Conservation (phyloP, 1,284 basidiomycete species). For the Malassezia dermatis region DNA sequence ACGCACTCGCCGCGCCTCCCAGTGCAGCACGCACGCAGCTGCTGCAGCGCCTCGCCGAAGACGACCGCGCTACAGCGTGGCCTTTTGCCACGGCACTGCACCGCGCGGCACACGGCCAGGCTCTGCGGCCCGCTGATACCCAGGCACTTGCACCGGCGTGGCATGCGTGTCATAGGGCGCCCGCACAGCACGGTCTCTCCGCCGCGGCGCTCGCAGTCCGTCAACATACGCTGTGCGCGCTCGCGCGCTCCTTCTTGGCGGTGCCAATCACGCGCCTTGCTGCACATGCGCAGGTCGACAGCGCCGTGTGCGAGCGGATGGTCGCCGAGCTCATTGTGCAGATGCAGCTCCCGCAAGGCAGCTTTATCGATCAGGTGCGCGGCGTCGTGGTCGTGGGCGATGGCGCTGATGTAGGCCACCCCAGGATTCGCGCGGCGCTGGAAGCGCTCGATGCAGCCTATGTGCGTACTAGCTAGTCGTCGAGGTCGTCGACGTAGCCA, state of each 20-base stretch:
- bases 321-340: constrained; percentile 4
- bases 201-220: constrained; percentile 65
- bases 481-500: constrained; percentile 22
- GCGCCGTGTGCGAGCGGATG: background rate
- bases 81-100: constrained; percentile 78
- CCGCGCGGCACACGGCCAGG: constrained; percentile 1
- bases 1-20: constrained; percentile 90
- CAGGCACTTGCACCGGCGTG: constrained; percentile 9
- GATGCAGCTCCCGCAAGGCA: background rate
- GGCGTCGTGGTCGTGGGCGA: background rate
- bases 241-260: constrained; percentile 57
- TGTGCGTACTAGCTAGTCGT: constrained; percentile 16
- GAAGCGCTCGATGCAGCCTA: constrained; percentile 6
- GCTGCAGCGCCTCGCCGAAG: constrained; percentile 71
- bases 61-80: constrained; percentile 72
- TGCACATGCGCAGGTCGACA: background rate
- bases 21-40: constrained; percentile 87
- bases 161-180: constrained; percentile 49
- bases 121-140: background rate
- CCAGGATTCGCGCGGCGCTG: background rate
- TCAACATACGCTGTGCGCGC: constrained; percentile 93
- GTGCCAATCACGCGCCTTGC: constrained; percentile 4
- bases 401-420: background rate
- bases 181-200: constrained; percentile 84
- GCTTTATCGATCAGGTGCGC: constrained; percentile 2